Evolutionary conservation across 1,284 basidiomycete genomes (phyloP), one percentile per base, ranked within the genome.

Genomic region (Cryptococcus sp.): DNA sequence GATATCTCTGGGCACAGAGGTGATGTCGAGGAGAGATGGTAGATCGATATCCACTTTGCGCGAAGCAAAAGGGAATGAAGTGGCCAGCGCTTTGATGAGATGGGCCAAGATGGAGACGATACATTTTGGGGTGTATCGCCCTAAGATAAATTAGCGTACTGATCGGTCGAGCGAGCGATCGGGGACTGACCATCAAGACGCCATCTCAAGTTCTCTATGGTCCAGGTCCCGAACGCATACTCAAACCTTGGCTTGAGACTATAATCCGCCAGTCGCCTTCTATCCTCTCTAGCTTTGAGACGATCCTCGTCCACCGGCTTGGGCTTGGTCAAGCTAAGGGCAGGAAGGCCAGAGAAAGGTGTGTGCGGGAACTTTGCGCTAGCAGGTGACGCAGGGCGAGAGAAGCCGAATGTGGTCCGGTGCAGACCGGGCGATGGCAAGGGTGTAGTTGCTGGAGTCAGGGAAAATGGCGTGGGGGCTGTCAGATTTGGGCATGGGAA

Each of bases 401-500:
- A 60, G 50, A 54, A 47, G 17, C 39, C 47, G 20, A 65, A 67
- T 25, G 57, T 50, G 1, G 54, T 52, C 40, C 56, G 51, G 30
- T 39, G 40, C 2, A 62, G 64, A 13, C 71, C 67, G 10, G 71
- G 71, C 5, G 71, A 72, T 0, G 65, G 62, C 22, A 55, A 55
- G 16, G 71, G 71, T 1, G 71, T 73, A 19, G 57, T 55, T 15
- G 70, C 67, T 6, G 72, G 72, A 19, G 72, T 72, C 54, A 71
- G 56, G 35, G 64, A 60, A 66, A 66, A 73, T 7, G 72, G 72
- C 3, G 72, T 72, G 1, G 72, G 72, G 1, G 72, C 70, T n/a
- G 69, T 67, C 22, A 74, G 57, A 53, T 74, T 74, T 11, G 72
- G 72, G 27, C 62, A 64, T 0, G 72, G 72, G 62, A 70, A 74